Conservation (phyloP, 495 filamentous ascomycete genomes). For the Hamigera avellanea region DNA sequence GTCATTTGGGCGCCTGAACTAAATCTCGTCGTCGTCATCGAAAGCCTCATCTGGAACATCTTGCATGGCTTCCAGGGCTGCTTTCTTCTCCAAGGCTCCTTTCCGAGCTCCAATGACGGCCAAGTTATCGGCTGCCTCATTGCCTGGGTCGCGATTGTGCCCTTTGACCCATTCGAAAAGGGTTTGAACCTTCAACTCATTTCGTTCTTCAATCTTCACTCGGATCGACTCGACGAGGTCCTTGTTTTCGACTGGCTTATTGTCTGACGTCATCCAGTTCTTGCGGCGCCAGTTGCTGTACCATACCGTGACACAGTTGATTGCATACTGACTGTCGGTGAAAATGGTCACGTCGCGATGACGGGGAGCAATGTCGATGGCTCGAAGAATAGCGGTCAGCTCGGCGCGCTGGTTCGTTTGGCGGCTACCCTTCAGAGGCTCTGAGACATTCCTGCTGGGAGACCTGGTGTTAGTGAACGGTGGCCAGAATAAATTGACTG, state of each 20-base stretch:
- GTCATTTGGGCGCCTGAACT: neutral
- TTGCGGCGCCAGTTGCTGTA: slow-evolving; percentile 67
- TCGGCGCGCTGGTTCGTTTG: slow-evolving; percentile 97
- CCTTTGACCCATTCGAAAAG: slow-evolving; percentile 84
- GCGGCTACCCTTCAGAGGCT: slow-evolving; percentile 55
- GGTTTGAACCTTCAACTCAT: slow-evolving; percentile 46
- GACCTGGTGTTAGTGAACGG: slow-evolving; percentile 12
- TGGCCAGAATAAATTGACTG: neutral
- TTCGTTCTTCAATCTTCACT: slow-evolving; percentile 58
- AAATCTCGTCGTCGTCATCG: slow-evolving; percentile 16
- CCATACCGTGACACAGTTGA: slow-evolving; percentile 86
- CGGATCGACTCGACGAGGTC: slow-evolving; percentile 70
- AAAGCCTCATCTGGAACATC: slow-evolving; percentile 22
- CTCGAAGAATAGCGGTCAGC: slow-evolving; percentile 74
- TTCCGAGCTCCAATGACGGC: slow-evolving; percentile 50
- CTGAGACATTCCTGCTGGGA: slow-evolving; percentile 68
- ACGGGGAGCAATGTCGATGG: slow-evolving; percentile 62
- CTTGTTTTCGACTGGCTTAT: slow-evolving; percentile 68
- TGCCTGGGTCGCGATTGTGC: slow-evolving; percentile 56
- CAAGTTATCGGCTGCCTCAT: slow-evolving; percentile 67
- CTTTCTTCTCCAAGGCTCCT: slow-evolving; percentile 21
- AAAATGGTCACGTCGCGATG: slow-evolving; percentile 56
- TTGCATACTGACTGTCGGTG: slow-evolving; percentile 78
- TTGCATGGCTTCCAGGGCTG: slow-evolving; percentile 13
- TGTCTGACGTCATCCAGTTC: slow-evolving; percentile 59